Evolutionary conservation across 2,329 filamentous ascomycete species (phyloP), one percentile per base, ranked within the genome.

Genomic region (Ascocoryne sarcoides): DNA sequence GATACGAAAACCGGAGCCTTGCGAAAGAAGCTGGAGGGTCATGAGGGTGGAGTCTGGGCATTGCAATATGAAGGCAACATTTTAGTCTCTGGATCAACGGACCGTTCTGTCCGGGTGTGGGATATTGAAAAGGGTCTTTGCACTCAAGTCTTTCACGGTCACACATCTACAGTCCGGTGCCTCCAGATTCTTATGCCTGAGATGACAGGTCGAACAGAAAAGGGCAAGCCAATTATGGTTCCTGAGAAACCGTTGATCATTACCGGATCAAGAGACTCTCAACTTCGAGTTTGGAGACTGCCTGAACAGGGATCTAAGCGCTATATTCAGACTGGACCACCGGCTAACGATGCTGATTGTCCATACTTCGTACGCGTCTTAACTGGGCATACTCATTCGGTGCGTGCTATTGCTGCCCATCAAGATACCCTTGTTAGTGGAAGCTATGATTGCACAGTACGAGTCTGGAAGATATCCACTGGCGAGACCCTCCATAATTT

Each of bases 91-190:
- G 92, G 92, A 2, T 95, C 89, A 5, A 98, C 92, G 0, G 92
- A 98, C 63, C 75, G 92, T 34, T 94, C 92, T 9, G 92, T 98
- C n/a, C 80, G 92, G n/a, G 90, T 98, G 0, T 98, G 92, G 92
- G 90, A 98, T 59, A 95, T 98, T 48, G 87, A 94, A 57, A 83
- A 83, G 54, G 92, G 89, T 1, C 76, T 84, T 33, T 95, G 90
- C 62, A 90, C 89, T 9, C 92, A 98, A 59, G 82, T 95, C 1
- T 98, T 98, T 60, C 89, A 95, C 58, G 93, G 92, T 1, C 92
- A 98, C 59, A 98, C 92, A 8, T 96, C 90, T 31, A 98, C 92
- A 10, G 92, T 98, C 3, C 82, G 92, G 48, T 98, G 92, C 58
- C 68, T 98, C 45, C 89, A 96, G 59, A 96, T 98, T 42, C 69